These are phyloP conservation scores for Nicotiana knightiana DNA, from an alignment of 257 asterid genomes.

Conservation along the genomic window DNA sequence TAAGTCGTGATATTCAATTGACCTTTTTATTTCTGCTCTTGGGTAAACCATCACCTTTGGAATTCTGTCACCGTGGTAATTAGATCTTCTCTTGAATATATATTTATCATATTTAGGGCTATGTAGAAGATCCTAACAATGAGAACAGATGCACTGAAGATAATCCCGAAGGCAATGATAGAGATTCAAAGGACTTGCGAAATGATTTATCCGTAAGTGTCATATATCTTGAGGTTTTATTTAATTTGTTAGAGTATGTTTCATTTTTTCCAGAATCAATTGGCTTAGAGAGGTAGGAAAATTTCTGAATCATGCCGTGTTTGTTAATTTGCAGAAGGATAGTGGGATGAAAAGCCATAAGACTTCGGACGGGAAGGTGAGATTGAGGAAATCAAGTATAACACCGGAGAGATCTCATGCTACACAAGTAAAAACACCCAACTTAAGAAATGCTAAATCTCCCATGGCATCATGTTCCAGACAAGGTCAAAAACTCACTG, in stretches of 20 bases:
- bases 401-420: slow-evolving; percentile 22
- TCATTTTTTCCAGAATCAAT: not conserved
- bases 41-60: not conserved
- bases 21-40: not conserved
- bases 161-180: slow-evolving; percentile 10
- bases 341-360: slow-evolving; percentile 13
- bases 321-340: slow-evolving; percentile 34
- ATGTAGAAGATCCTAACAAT: not conserved
- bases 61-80: not conserved
- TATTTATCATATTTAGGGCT: slow-evolving; percentile 9
- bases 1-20: slow-evolving; percentile 34
- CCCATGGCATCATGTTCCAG: slow-evolving; percentile 29
- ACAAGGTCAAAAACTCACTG: slow-evolving; percentile 52
- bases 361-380: slow-evolving; percentile 26
- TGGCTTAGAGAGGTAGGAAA: not conserved
- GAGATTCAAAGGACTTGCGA: not conserved
- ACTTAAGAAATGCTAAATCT: slow-evolving; percentile 35
- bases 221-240: not conserved
- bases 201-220: slow-evolving; percentile 10
- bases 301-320: not conserved
- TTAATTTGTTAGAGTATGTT: not conserved
- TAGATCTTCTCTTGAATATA: not conserved
- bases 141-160: slow-evolving; percentile 1
- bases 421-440: slow-evolving; percentile 24
- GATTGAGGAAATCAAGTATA: slow-evolving; percentile 29